phyloP scores from a whole-genome alignment of 305 asterid genomes.

The Coffea humblotiana region DNA sequence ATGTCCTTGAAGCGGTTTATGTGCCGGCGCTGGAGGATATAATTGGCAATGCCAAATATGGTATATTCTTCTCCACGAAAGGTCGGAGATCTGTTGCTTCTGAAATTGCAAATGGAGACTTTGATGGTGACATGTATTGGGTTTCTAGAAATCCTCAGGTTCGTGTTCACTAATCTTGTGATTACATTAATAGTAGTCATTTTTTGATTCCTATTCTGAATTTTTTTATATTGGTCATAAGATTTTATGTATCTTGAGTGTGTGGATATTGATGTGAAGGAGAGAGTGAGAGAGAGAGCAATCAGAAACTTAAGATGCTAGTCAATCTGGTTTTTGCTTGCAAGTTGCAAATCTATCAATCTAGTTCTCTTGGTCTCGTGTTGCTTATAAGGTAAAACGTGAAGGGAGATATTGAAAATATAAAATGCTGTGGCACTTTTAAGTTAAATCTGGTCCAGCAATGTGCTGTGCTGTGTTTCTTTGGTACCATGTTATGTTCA shows the following conservation, averaged over 20 bases:
- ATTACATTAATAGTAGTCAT: neutral
- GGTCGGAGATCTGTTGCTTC: slow-evolving; percentile 69
- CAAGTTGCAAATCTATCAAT: neutral
- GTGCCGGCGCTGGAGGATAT: slow-evolving; percentile 54
- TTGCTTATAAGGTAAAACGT: neutral
- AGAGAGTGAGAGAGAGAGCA: neutral
- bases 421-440: neutral
- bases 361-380: neutral
- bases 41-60: slow-evolving; percentile 83
- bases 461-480: no score
- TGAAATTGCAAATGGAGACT: slow-evolving; percentile 93
- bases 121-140: slow-evolving; percentile 88
- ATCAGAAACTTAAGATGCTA: neutral
- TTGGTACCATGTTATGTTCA: no score
- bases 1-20: slow-evolving; percentile 59
- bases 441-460: neutral
- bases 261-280: no score
- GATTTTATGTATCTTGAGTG: no score
- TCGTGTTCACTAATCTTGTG: neutral
- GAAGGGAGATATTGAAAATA: no score
- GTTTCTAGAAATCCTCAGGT: slow-evolving; percentile 87
- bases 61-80: slow-evolving; percentile 76
- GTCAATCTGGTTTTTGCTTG: neutral
- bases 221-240: no score
- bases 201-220: neutral